A percentile compares a stretch with the other conserved stretches of the same genome.
Conservation (phyloP, 257 asterid genomes). For the Ehretia macrophylla region DNA sequence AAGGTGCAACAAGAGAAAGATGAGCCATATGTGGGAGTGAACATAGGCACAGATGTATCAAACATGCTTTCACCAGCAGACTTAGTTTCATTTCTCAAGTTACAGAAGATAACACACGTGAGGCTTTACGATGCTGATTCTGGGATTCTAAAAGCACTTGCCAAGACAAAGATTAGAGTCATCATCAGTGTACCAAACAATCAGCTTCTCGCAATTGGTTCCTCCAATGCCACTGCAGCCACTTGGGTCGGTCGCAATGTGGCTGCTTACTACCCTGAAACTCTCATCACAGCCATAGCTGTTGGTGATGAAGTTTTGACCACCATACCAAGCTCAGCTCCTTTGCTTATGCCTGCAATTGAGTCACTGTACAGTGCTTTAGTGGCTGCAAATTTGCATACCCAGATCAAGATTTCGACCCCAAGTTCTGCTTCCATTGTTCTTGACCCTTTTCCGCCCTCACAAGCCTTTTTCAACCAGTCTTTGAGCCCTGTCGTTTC, state of each 20-base stretch:
- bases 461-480: conserved; percentile 89
- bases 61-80: conserved; percentile 55
- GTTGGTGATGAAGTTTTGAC: conserved; percentile 93
- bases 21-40: conserved; percentile 87
- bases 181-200: conserved; percentile 88
- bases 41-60: conserved; percentile 86
- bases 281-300: conserved; percentile 74
- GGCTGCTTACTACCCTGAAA: conserved; percentile 75
- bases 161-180: conserved; percentile 79
- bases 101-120: conserved; percentile 78
- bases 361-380: conserved; percentile 86
- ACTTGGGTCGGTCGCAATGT: conserved; percentile 88
- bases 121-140: conserved; percentile 80
- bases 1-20: conserved; percentile 54
- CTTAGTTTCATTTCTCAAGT: conserved; percentile 61
- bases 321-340: conserved; percentile 75
- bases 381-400: conserved; percentile 79
- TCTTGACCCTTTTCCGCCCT: conserved; percentile 91
- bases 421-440: conserved; percentile 74
- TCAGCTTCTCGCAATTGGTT: conserved; percentile 87
- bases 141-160: conserved; percentile 69
- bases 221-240: conserved; percentile 95
- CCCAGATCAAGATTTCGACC: conserved; percentile 78
- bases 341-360: conserved; percentile 87
- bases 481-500: conserved; percentile 55